Base-by-base conservation (phyloP, 2,329 filamentous ascomycete genomes). In the Emergomyces pasteurianus region DNA sequence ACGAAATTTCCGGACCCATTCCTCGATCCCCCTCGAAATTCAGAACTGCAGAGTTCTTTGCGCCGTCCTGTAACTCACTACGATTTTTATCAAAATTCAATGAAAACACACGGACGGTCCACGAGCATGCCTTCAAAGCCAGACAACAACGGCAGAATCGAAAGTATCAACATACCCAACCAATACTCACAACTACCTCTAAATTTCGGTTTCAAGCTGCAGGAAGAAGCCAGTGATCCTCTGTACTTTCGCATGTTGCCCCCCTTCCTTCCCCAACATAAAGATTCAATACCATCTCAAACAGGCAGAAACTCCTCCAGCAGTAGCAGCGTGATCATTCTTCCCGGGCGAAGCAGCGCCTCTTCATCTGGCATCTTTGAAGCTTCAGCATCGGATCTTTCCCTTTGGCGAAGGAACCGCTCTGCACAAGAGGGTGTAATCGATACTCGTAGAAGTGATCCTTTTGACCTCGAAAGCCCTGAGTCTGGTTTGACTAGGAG, bases 381-480 rank as follows among this genome's bases (percentile, higher is more conserved):
- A 18, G 60, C 49, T 12, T 60, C 62, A n/a, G 62, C 61, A 34
- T 64, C 62, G 1, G 60, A 65, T 16, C 54, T 69, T 28, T 63
- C 64, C 34, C 61, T 47, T 58, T 64, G 59, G 64, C 62, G 60
- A 59, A 62, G 10, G 28, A 53, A 59, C 7, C 61, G 63, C 9
- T 60, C 62, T 34, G 40, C 61, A 3, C n/a, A 23, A 34, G 50
- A 64, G 58, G 62, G 49, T 53, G 66, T 64, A 14, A 61, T 65
- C 21, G 73, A 67, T 53, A 68, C 65, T 23, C 67, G 70, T 40
- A 73, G 57, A 52, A 62, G 71, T 60, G 68, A 75, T 43, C 69
- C 73, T 0, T 75, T 74, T 56, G 73, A 75, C 60, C 60, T 75
- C 36, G 71, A 74, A 58, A 65, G 21, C 34, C 61, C 59, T 7